Percentiles rank a stretch among this genome's conserved stretches.
Conservation (phyloP, 495 filamentous ascomycete species). For the Aspergillus conjunctus region DNA sequence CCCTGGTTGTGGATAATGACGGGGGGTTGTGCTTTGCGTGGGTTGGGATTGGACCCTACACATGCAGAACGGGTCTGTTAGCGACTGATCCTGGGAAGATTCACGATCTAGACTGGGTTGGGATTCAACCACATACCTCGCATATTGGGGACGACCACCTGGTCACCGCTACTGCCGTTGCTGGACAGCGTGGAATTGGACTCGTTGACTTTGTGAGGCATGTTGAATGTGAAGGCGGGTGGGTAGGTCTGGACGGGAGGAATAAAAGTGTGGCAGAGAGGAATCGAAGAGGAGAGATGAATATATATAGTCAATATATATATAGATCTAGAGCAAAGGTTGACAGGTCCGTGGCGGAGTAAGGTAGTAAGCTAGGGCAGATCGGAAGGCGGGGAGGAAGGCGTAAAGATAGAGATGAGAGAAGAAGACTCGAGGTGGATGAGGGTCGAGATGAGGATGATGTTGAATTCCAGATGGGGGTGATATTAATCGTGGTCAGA, state of each 20-base stretch:
- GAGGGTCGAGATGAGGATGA: background rate
- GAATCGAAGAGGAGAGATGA: conserved; percentile 9
- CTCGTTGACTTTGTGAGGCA: conserved; percentile 50
- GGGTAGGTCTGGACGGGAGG: conserved; percentile 1
- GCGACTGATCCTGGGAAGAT: conserved; percentile 12
- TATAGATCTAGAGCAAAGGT: conserved; percentile 18
- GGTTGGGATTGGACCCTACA: conserved; percentile 31
- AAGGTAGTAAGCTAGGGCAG: conserved; percentile 13
- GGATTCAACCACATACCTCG: conserved; percentile 34
- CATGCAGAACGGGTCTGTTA: conserved; percentile 18
- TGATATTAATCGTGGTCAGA: conserved; percentile 11
- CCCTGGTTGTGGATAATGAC: conserved; percentile 50
- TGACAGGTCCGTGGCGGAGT: conserved; percentile 22
- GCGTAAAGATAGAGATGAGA: conserved; percentile 9
- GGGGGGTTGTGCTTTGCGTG: conserved; percentile 39
- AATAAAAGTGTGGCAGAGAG: conserved; percentile 21
- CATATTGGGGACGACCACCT: conserved; percentile 39
- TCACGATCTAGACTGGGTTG: conserved; percentile 11
- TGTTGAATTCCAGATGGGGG: background rate
- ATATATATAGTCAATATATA: conserved; percentile 19
- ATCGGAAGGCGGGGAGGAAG: conserved; percentile 15
- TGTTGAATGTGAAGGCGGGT: conserved; percentile 26
- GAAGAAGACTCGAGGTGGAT: conserved; percentile 8
- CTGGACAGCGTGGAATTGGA: conserved; percentile 50
- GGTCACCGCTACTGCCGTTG: conserved; percentile 42